Percentiles rank a stretch among this genome's conserved stretches.
Evolutionary conservation across 1,284 basidiomycete species (phyloP).

Genomic region (Crucibulum cyathiforme): DNA sequence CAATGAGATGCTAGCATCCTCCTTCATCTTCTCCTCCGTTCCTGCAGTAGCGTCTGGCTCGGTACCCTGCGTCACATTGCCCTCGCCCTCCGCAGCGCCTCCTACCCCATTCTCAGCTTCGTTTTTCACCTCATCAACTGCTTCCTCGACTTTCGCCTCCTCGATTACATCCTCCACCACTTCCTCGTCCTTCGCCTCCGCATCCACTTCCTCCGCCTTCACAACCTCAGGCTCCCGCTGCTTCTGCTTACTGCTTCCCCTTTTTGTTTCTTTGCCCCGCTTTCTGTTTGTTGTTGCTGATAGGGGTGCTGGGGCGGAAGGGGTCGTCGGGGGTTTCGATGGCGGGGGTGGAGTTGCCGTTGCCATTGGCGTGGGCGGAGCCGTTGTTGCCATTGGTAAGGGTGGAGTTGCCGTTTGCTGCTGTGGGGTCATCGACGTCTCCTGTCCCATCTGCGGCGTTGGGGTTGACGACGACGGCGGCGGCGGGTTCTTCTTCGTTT

Average conservation of each 20-base stretch:
- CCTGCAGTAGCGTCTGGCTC: too few species aligned
- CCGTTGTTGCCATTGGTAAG: background rate
- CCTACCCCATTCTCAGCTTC: slow-evolving; percentile 6
- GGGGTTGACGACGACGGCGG: too few species aligned
- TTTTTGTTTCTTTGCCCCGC: background rate
- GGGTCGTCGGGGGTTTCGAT: background rate
- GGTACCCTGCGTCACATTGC: too few species aligned
- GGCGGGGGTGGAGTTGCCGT: background rate
- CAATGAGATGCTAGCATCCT: too few species aligned
- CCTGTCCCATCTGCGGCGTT: too few species aligned
- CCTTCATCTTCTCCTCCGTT: too few species aligned
- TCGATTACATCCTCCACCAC: background rate
- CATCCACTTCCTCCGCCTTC: slow-evolving; percentile 11
- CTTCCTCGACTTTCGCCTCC: slow-evolving; percentile 5
- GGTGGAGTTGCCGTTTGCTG: slow-evolving; percentile 1
- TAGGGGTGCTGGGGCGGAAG: slow-evolving; percentile 1
- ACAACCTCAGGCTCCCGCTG: too few species aligned
- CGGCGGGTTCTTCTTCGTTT: too few species aligned
- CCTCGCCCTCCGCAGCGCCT: background rate
- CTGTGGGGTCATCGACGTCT: background rate
- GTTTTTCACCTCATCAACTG: slow-evolving; percentile 7
- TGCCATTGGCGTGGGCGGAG: background rate
- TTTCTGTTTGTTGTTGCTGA: background rate
- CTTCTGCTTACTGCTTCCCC: too few species aligned
- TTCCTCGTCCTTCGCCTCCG: slow-evolving; percentile 6